Evolutionary conservation across 345 rosid species (phyloP), one percentile per base, ranked within the genome.

Genomic region (Eucalyptus polybractea): DNA sequence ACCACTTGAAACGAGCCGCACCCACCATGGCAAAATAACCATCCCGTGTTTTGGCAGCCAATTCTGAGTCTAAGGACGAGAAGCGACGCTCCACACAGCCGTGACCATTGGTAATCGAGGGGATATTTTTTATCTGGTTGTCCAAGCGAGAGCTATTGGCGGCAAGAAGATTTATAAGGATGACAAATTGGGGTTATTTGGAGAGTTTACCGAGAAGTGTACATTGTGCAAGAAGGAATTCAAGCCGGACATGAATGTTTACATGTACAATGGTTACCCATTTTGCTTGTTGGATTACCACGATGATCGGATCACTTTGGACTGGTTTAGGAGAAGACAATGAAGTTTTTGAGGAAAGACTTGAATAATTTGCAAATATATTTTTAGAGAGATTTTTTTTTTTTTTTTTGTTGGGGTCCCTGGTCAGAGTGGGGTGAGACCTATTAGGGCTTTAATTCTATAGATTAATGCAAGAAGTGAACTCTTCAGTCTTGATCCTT

Each of bases 1-100:
- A 2, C 29, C 76, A 65, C 76, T n/a, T 31, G 40, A 65, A 65
- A n/a, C 76, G n/a, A 65, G 76, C 22, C 6, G 6, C 33, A 33
- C 1, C 3, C 10, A 8, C 22, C 10, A 8, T 7, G 40, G 40
- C 11, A 1, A 11, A 67, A n/a, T 14, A 1, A 16, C 12, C 0
- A 67, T 67, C 80, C 22, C 0, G 2, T 12, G 17, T 29, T 62
- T 27, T 1, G 33, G 16, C 15, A 29, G 69, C 17, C 31, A 13
- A 12, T 13, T 62, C 31, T 11, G 4, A 13, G 69, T 12, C 33
- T 13, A 13, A 62, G 69, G 16, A 62, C 1, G 8, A 15, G 69
- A 5, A 27, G 69, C 69, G 0, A 60, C 1, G 4, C 31, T 62
- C 31, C 8, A 29, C 69, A 27, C 8, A 14, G 33, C 5, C 69